These are phyloP conservation scores for Astragalus membranaceus DNA, from an alignment of 306 rosid genomes.

Conservation along the genomic window DNA sequence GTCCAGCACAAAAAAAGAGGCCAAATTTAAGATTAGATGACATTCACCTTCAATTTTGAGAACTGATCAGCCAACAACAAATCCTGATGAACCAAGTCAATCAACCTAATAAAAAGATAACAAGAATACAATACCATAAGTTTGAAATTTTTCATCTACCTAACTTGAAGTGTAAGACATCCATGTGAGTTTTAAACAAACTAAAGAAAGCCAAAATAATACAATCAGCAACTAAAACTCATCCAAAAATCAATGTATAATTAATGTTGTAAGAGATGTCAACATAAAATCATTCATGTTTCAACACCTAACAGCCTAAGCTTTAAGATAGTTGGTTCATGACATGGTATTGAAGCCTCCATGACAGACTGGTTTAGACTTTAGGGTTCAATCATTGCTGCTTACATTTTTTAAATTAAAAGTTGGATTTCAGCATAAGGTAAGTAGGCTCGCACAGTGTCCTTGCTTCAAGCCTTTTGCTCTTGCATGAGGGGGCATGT, in stretches of 20 bases:
- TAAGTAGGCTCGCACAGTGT: neutral
- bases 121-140: constrained; percentile 15
- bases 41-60: constrained; percentile 72
- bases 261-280: neutral
- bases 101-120: constrained; percentile 52
- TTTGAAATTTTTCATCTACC: constrained; percentile 4
- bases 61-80: constrained; percentile 81
- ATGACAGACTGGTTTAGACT: neutral
- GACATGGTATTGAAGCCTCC: neutral
- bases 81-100: constrained; percentile 86
- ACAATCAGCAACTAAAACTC: neutral
- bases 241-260: neutral
- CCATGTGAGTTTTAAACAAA: constrained; percentile 16
- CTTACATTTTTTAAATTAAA: neutral
- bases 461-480: neutral
- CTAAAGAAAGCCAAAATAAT: constrained; percentile 2
- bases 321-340: neutral
- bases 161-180: neutral
- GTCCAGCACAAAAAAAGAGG: neutral
- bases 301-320: neutral
- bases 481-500: neutral
- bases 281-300: neutral
- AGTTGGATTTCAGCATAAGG: neutral
- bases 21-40: constrained; percentile 14
- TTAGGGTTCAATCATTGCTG: neutral